These are phyloP conservation scores for Phytophthora cryptogea DNA, from an alignment of 352 stramenopile species.

Conservation along the genomic window DNA sequence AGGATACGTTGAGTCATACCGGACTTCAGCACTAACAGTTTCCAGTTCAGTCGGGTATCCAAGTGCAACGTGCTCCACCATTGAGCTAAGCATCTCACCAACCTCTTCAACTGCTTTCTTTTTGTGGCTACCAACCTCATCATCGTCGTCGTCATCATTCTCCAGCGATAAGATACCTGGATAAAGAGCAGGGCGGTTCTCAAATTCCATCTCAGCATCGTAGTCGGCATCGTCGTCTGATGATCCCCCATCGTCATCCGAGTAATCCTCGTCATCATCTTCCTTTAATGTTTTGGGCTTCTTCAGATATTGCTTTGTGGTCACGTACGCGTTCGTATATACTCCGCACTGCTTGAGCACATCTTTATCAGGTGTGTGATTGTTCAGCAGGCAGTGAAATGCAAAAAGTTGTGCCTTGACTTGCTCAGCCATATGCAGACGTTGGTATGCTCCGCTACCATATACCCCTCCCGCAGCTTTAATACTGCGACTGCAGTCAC, in stretches of 20 bases:
- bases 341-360: slow-evolving; percentile 89
- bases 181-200: slow-evolving; percentile 48
- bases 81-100: slow-evolving; percentile 69
- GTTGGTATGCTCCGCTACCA: slow-evolving; percentile 64
- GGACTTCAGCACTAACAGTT: slow-evolving; percentile 40
- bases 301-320: slow-evolving; percentile 67
- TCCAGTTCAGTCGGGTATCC: slow-evolving; percentile 68
- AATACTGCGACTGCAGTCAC: slow-evolving; percentile 81
- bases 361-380: slow-evolving; percentile 84
- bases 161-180: slow-evolving; percentile 60
- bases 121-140: slow-evolving; percentile 38
- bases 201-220: slow-evolving; percentile 55
- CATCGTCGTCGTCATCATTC: slow-evolving; percentile 47
- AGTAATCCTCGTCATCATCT: slow-evolving; percentile 78
- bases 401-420: slow-evolving; percentile 89
- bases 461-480: slow-evolving; percentile 70
- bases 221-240: slow-evolving; percentile 77
- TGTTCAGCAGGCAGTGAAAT: slow-evolving; percentile 89
- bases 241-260: slow-evolving; percentile 68
- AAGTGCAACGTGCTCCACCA: slow-evolving; percentile 84
- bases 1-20: slow-evolving; percentile 62
- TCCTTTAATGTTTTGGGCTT: slow-evolving; percentile 50
- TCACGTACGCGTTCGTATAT: slow-evolving; percentile 80
- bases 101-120: slow-evolving; percentile 77
- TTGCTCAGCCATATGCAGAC: slow-evolving; percentile 83